Evolutionary conservation across 805 yeast species (phyloP), one percentile per base, ranked within the genome.

Genomic region (Starmerella gropengiesseri): DNA sequence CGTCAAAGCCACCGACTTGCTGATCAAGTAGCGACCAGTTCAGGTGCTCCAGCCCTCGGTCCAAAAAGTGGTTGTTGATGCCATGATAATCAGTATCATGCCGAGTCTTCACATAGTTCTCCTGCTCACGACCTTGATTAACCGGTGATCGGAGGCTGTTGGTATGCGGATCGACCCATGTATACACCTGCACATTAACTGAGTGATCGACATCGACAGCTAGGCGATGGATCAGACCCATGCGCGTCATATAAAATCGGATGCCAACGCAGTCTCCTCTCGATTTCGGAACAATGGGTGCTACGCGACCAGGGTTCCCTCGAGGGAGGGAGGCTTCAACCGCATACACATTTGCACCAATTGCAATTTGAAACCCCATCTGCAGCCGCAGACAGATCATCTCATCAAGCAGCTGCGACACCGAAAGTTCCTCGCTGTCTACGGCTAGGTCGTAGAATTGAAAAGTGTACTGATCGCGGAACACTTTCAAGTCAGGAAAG

Each of bases 11-110:
- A 0, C 96, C 94, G n/a, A 87, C 60, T 19, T 74, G 73, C 55
- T 85, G 95, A 63, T 91, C 99, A 51, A 87, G 69, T 48, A 78
- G 81, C 53, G 87, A 87, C 98, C 98, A 91, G 48, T 87, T 86
- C 48, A 75, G 27, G 7, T 41, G 38, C 20, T 57, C 54, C n/a
- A 56, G 37, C 6, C 55, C 53, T 1, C 70, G 70, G 13, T 69
- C 68, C 16, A 73, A 62, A 2, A 77, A 74, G 46, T 75, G 76
- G 6, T 79, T 70, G 43, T 65, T 67, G 1, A 85, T 70, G 3
- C 70, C 65, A 19, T 74, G 64, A 55, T 79, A 87, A 12, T 66
- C 69, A 33, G 72, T 76, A 26, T 85, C 87, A 57, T 83, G 83
- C 43, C 91, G 66, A 0, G 96, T 84, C 57, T 87, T 73, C 7